Base-by-base conservation (phyloP, 1,284 basidiomycete species). In the Wallemia hederae region DNA sequence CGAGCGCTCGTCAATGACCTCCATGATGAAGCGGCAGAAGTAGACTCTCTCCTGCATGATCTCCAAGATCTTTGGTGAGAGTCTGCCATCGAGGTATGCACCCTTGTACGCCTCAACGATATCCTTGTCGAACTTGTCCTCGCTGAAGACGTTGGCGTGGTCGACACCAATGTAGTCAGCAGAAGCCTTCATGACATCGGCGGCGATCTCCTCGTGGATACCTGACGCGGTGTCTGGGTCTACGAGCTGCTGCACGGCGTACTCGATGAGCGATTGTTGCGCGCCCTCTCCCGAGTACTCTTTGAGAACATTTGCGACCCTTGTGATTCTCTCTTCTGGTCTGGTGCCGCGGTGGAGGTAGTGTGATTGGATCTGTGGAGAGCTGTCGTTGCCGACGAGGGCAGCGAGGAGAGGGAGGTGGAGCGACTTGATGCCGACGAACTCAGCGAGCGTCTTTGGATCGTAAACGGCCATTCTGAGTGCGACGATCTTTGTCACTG, bases 331-430 rank as follows among this genome's bases (percentile, higher is more conserved):
- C 22, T 70, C 66, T 1, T 63, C 62, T 1, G 63, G 58, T 19
- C 61, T 64, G 1, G 66, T 56, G 26, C 64, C 63, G 9, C 61
- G 62, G 22, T 67, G 64, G 59, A 69, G 69, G 62, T 69, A 66
- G 1, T 64, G 62, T 2, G 66, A 61, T 7, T 63, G 71, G 26
- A 71, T 74, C 64, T 69, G 75, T 69, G 77, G 71, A 0, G 80
- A 76, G 66, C 81, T 87, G 69, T 92, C 89, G 68, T 90, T 91
- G 27, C 89, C 89, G 9, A 86, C 77, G 1, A 92, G 72, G 1
- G 85, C 81, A 11, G 82, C 85, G n/a, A 92, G 74, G 11, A 92
- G 75, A 0, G 89, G 86, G 22, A 92, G 77, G 59, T 87, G 75
- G 0, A 79, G 76, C 0, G 78, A 71, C 0, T 86, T 81, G 1